Conservation (phyloP, 306 rosid genomes). For the Luffa acutangula region DNA sequence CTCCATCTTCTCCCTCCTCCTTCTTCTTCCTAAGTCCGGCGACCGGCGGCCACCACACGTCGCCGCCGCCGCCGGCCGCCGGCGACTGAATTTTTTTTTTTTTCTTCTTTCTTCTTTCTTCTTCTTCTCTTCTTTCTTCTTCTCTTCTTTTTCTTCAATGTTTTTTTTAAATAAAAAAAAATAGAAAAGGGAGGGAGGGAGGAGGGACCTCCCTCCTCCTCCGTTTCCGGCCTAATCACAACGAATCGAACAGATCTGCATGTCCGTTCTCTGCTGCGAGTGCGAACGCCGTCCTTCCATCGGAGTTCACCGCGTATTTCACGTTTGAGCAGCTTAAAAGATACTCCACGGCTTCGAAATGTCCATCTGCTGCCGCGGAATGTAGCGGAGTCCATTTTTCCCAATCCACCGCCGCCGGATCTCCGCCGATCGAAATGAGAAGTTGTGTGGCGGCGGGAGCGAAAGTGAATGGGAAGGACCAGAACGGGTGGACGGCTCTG, state of each 20-base stretch:
- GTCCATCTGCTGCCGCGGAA: conserved; percentile 50
- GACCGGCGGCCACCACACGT: too few species aligned
- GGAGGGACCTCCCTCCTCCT: too few species aligned
- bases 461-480: conserved; percentile 46
- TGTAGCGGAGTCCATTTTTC: conserved; percentile 64
- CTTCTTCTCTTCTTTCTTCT: too few species aligned
- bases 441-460: conserved; percentile 51
- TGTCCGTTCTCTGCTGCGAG: conserved; percentile 45
- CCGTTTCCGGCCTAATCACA: conserved; percentile 38
- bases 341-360: conserved; percentile 35
- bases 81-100: too few species aligned
- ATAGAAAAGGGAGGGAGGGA: too few species aligned
- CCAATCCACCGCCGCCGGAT: conserved; percentile 28
- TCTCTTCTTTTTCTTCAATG: too few species aligned
- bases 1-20: too few species aligned
- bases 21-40: too few species aligned
- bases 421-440: conserved; percentile 50
- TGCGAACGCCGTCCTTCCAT: conserved; percentile 47
- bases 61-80: too few species aligned
- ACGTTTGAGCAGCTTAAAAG: conserved; percentile 38
- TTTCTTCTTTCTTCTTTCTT: too few species aligned
- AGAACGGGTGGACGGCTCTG: conserved; percentile 79
- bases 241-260: conserved; percentile 29
- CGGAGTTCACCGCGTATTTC: conserved; percentile 35
- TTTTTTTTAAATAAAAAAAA: too few species aligned